phyloP scores from a whole-genome alignment of 2,329 filamentous ascomycete species.

The Epichloe coenophiala region DNA sequence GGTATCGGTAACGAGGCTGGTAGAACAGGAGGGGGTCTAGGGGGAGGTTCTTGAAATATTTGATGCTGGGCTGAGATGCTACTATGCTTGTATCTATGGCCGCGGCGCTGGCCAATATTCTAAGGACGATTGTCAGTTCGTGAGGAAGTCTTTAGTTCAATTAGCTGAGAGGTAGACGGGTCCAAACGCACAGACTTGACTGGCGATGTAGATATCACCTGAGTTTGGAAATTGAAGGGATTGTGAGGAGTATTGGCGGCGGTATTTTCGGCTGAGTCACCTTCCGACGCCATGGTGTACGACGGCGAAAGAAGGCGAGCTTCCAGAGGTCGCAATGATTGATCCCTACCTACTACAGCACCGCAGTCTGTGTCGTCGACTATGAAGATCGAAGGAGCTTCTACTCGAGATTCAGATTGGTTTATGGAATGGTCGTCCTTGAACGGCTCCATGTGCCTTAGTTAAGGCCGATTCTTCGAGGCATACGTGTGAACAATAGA shows the following conservation, averaged over 20 bases:
- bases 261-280: not conserved
- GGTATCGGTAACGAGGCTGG: conserved; percentile 87
- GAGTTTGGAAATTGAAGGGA: conserved; percentile 92
- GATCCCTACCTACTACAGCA: not conserved
- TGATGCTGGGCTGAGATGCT: conserved; percentile 81
- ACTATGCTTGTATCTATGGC: conserved; percentile 96
- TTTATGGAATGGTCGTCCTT: not conserved
- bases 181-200: conserved; percentile 55
- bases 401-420: not conserved
- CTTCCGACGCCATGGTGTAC: conserved; percentile 5
- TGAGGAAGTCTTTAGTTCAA: not conserved
- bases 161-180: not conserved
- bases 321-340: not conserved
- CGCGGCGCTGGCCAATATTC: conserved; percentile 82
- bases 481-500: not conserved
- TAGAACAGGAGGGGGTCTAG: conserved; percentile 71
- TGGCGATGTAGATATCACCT: conserved; percentile 59
- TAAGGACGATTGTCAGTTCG: conserved; percentile 19
- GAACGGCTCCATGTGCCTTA: conserved; percentile 7
- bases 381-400: conserved; percentile 6
- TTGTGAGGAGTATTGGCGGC: conserved; percentile 28
- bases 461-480: not conserved
- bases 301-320: conserved; percentile 6
- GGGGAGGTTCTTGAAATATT: conserved; percentile 92
- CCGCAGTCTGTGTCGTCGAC: conserved; percentile 11